These are phyloP conservation scores for Aspergillus texensis DNA, from an alignment of 2,329 filamentous ascomycete species.

Conservation along the genomic window DNA sequence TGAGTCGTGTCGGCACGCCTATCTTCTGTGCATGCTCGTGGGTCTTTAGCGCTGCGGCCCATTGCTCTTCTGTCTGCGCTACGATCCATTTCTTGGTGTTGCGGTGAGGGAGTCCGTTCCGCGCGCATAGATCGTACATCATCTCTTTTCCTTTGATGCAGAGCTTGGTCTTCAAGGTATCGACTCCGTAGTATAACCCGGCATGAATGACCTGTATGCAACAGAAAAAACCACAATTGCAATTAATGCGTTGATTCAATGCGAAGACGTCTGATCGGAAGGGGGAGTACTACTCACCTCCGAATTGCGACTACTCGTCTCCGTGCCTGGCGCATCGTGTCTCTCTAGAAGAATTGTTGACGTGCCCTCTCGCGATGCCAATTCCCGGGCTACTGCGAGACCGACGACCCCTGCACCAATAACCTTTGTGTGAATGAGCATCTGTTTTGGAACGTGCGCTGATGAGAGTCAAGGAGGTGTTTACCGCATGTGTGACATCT, in stretches of 20 bases:
- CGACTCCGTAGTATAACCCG: slow-evolving; percentile 82
- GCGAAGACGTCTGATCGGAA: background rate
- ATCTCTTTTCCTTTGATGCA: slow-evolving; percentile 77
- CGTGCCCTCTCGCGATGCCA: slow-evolving; percentile 63
- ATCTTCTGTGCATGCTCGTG: slow-evolving; percentile 58
- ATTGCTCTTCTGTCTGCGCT: slow-evolving; percentile 75
- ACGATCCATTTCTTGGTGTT: slow-evolving; percentile 94
- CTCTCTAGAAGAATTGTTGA: slow-evolving; percentile 80
- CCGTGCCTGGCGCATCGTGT: slow-evolving; percentile 73
- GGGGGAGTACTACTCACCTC: slow-evolving; percentile 56
- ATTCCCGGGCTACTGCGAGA: slow-evolving; percentile 73
- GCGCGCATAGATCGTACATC: slow-evolving; percentile 76
- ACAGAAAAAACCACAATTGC: background rate
- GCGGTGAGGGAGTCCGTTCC: slow-evolving; percentile 67
- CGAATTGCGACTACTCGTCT: slow-evolving; percentile 87
- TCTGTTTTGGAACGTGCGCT: background rate
- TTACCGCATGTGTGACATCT: slow-evolving; percentile 66
- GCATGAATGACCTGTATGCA: slow-evolving; percentile 78
- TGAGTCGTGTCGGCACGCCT: slow-evolving; percentile 71
- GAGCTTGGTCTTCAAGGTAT: slow-evolving; percentile 77
- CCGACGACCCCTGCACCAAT: slow-evolving; percentile 76
- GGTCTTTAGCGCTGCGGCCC: slow-evolving; percentile 57
- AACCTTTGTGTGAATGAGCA: slow-evolving; percentile 42
- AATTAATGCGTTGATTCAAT: background rate
- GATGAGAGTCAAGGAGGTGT: background rate